Evolutionary conservation across 306 rosid genomes (phyloP).

Genomic region (Aeschynomene evenia): DNA sequence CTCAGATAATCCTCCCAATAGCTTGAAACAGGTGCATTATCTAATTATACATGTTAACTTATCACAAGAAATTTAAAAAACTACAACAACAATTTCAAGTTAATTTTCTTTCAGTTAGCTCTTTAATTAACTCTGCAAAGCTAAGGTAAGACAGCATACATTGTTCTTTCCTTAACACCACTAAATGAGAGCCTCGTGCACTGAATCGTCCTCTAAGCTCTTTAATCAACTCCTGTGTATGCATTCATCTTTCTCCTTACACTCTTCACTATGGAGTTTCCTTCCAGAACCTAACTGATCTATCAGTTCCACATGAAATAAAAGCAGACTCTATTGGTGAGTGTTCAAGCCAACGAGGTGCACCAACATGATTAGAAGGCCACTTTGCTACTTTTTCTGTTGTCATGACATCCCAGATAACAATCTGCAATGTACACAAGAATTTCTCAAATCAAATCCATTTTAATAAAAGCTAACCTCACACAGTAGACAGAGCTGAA

Average conservation of each 20-base stretch:
- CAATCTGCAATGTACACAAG: constrained; percentile 56
- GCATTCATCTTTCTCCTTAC: constrained; percentile 21
- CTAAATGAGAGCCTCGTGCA: too few species aligned
- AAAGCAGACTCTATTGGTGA: constrained; percentile 72
- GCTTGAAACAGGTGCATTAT: not conserved
- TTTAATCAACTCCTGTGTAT: not conserved
- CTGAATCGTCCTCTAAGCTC: constrained; percentile 1
- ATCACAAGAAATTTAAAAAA: not conserved
- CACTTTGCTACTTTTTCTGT: constrained; percentile 77
- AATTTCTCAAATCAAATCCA: constrained; percentile 29
- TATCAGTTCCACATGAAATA: constrained; percentile 80
- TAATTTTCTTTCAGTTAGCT: not conserved
- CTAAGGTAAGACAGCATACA: too few species aligned
- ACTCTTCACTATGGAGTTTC: constrained; percentile 37
- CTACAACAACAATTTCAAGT: not conserved
- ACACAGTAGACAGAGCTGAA: constrained; percentile 18
- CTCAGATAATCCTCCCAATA: not conserved
- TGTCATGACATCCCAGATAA: constrained; percentile 83
- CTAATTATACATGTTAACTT: not conserved
- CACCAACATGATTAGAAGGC: constrained; percentile 88
- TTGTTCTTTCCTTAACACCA: too few species aligned
- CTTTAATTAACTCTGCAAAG: constrained; percentile 8
- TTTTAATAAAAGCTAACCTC: constrained; percentile 2
- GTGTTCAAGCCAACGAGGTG: constrained; percentile 93
- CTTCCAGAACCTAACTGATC: constrained; percentile 89